Conservation (phyloP, 202 grass and related monocot genomes). For the Zizania palustris region DNA sequence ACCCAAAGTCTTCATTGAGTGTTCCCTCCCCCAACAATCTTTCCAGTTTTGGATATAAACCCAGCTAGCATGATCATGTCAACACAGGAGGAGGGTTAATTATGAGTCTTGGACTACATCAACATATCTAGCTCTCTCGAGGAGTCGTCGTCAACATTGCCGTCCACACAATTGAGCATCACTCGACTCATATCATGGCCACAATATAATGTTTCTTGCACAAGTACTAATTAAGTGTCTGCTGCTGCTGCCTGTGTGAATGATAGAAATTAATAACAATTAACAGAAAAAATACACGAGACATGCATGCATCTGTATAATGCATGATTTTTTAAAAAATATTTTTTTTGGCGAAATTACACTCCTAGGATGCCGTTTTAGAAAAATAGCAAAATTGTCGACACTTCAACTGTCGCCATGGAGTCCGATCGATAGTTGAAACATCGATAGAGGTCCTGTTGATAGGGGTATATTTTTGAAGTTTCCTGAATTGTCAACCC, state of each 20-base stretch:
- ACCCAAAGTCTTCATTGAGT: constrained; percentile 33
- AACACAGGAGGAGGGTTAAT: constrained; percentile 31
- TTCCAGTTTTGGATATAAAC: constrained; percentile 38
- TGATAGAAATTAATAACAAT: background rate
- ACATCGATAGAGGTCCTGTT: no score
- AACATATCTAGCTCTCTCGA: constrained; percentile 16
- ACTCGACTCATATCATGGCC: background rate
- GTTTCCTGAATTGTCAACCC: no score
- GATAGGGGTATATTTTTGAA: no score
- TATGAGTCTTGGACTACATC: constrained; percentile 27
- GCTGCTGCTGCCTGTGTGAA: background rate
- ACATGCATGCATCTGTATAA: no score
- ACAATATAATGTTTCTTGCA: background rate
- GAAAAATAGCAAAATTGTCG: no score
- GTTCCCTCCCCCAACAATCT: constrained; percentile 42
- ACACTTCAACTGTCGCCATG: no score
- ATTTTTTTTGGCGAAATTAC: no score
- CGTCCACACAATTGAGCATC: constrained; percentile 18
- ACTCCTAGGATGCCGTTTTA: no score
- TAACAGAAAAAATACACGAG: background rate
- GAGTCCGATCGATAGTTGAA: no score
- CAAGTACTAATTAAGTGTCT: background rate
- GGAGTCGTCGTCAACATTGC: constrained; percentile 32
- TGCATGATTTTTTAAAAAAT: no score
- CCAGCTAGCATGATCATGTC: no score